Evolutionary conservation across 2,329 filamentous ascomycete species (phyloP), one percentile per base, ranked within the genome.

Genomic region (Colletotrichum brevisporum): DNA sequence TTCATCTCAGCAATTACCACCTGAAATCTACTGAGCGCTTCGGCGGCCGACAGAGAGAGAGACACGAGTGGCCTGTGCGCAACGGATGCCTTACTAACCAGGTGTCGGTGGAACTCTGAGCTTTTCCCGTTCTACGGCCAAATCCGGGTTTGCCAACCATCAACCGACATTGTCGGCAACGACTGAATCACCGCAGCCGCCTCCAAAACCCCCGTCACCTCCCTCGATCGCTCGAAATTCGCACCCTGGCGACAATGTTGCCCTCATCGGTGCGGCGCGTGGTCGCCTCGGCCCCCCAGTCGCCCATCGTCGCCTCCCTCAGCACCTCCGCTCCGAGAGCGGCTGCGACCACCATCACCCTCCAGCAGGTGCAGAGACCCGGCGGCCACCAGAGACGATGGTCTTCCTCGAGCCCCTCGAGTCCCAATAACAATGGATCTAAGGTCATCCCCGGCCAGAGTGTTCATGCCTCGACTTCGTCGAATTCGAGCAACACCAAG

Each of bases 351-450:
- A 73, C 80, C 66, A 69, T 80, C 73, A 71, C 75, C 63, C 74
- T 79, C 10, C 55, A 63, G n/a, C 62, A 53, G 41, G 63, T 58
- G 4, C 59, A 63, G 43, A 56, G 71, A 66, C 69, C 69, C 72
- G 65, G 59, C 62, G 74, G 78, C 70, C 85, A 86, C 73, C 87
- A 88, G 79, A 82, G 86, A 74, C 83, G 88, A 72, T 88, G 83
- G 74, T 90, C 88, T 12, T 90, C 88, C 36, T 90, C 88, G 41
- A 90, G 90, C 77, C 87, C 88, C n/a, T 89, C 87, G 45, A 86
- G 85, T 73, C 84, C 87, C n/a, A 86, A 88, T 70, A 87, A 86
- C 74, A 87, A 86, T 74, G 87, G 85, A 10, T 80, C 86, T 31
- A 86, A 83, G 73, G 84, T 84, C 24, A 79, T 85, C n/a, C 76